Base-by-base conservation (phyloP, 352 stramenopile genomes). In the Phytophthora melonis region DNA sequence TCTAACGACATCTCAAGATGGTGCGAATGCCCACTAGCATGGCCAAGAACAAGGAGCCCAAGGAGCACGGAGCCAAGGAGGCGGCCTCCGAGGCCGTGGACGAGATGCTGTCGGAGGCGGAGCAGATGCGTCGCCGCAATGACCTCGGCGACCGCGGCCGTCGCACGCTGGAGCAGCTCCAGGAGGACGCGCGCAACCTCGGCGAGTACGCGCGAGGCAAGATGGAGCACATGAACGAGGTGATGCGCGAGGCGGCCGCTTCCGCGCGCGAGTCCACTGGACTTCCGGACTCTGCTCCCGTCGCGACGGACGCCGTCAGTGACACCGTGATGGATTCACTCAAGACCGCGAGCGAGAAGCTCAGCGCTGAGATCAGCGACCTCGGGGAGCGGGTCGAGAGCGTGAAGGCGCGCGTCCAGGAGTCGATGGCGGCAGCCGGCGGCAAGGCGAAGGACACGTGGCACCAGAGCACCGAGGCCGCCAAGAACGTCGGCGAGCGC, bases 401-500 rank as follows among this genome's bases (percentile, higher is more conserved):
- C 41, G 71, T 88, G 3, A 92, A 84, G 34, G 66, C 85, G 39
- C 87, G 83, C n/a, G 70, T 91, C 11, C 66, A 77, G n/a, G 69
- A 92, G 55, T 79, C 78, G 25, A 74, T 93, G 36, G 74, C 81
- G 30, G 27, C 49, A 10, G 74, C 75, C 0, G 76, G 79, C 21
- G 73, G 75, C 1, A 84, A 74, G 39, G 82, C 78, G 1, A 75
- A 89, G 10, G 78, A 94, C 10, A 81, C 78, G 18, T 92, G 81
- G 84, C 60, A 89, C 72, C 63, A 84, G 67, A 91, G 81, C 58
- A 69, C 81, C 0, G 86, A 93, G 23, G 77, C 76, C 0, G 74
- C 75, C 11, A 88, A 83, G 58, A 81, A 83, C 3, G 50, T 89
- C 0, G 78, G 66, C 5, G 69, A 82, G 23, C 81, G 82, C 23